Base-by-base conservation (phyloP, 2,329 filamentous ascomycete genomes). In the Cercospora sp. region DNA sequence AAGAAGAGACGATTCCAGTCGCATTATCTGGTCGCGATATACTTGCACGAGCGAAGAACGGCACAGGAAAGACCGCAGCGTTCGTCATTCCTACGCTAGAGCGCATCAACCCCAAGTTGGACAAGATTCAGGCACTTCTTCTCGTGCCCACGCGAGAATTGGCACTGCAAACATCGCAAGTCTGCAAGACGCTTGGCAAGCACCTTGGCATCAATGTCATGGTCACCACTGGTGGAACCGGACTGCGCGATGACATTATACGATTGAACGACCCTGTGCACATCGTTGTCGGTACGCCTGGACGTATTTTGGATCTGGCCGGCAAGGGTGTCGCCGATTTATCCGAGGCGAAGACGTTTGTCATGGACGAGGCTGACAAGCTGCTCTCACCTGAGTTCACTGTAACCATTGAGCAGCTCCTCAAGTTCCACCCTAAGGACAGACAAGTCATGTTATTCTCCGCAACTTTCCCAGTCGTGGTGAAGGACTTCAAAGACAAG, bases 301-400 rank as follows among this genome's bases (percentile, higher is more conserved):
- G 95, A 72, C 89, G 95, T 85, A 97, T 99, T 76, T 88, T 98
- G 71, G 95, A 99, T 84, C 84, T 99, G 74, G 94, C 95, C 68
- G 93, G 94, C 80, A 98, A 99, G 84, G 93, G 92, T 72, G 94
- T 99, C 68, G 95, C 95, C 71, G 95, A 99, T 81, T 87, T 99
- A 60, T 96, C 94, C 76, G 91, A 96, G 82, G 98, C 95, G 79
- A 91, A 93, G 75, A 98, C 96, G 78, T 99, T 99, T 79, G 93
- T 99, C 82, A 99, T 99, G 95, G 95, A 99, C 78, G 95, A 99
- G 81, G 95, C 95, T 65, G 95, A 99, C 82, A 99, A 99, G 84
- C 89, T 99, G 69, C 87, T 99, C 61, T 99, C 95, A 6, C 89
- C 92, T 68, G 95, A 99, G 79, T 99, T 99, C 79, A 99, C 95